phyloP scores from a whole-genome alignment of 768 basidiomycete species.

The Rhizopogon salebrosus region DNA sequence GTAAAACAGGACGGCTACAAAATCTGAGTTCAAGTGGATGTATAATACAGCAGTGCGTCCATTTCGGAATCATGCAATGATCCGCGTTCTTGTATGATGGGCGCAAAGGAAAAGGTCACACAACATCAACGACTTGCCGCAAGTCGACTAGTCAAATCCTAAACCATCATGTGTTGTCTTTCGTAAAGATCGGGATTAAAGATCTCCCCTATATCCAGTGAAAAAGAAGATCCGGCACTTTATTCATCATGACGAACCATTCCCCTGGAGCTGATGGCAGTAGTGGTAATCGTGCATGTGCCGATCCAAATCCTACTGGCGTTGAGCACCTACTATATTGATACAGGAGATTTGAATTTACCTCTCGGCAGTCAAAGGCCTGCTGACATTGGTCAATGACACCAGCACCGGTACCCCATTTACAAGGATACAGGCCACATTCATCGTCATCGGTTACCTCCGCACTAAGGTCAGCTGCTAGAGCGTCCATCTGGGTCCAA shows the following conservation, averaged over 20 bases:
- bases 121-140: not conserved
- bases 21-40: not conserved
- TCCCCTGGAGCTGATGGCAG: not conserved
- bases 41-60: no score
- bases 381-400: conserved; percentile 21
- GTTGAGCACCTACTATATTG: not conserved
- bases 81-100: not conserved
- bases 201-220: not conserved
- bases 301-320: conserved; percentile 4
- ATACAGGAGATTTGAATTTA: not conserved
- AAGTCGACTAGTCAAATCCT: no score
- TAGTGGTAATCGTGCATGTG: not conserved
- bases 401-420: conserved; percentile 20
- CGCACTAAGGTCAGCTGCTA: not conserved
- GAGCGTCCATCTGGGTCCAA: not conserved
- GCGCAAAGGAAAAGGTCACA: not conserved
- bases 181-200: not conserved
- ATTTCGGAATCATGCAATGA: not conserved
- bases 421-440: conserved; percentile 17
- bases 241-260: no score
- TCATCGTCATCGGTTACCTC: conserved; percentile 14
- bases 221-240: not conserved
- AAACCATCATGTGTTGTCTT: not conserved
- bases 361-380: conserved; percentile 27
- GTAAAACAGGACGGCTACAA: not conserved